Evolutionary conservation across 768 basidiomycete species (phyloP).

Genomic region (Galerina sulciceps): DNA sequence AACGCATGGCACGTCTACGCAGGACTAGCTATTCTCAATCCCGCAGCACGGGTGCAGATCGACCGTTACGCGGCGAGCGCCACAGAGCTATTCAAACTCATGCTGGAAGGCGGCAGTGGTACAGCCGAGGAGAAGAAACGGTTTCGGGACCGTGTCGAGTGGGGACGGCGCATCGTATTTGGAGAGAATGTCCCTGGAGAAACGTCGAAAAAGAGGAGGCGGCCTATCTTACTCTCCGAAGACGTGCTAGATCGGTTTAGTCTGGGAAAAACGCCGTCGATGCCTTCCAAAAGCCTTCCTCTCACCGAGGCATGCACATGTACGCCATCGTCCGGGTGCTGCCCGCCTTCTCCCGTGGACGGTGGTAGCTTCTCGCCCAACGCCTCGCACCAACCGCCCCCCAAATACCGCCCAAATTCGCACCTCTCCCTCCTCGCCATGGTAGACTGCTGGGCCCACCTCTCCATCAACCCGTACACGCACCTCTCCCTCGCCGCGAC

Average conservation of each 20-base stretch:
- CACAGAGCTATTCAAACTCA: constrained; percentile 93
- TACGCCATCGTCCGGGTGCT: constrained; percentile 10
- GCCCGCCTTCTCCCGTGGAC: constrained; percentile 11
- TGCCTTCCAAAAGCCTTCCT: not conserved
- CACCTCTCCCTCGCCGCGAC: constrained; percentile 95
- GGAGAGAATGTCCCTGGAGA: constrained; percentile 32
- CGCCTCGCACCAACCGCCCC: constrained; percentile 37
- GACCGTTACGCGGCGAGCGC: constrained; percentile 87
- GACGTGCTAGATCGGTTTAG: constrained; percentile 89
- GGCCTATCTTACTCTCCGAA: constrained; percentile 83
- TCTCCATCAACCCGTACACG: constrained; percentile 85
- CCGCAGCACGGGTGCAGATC: constrained; percentile 85
- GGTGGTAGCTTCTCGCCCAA: constrained; percentile 4
- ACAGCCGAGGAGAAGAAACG: constrained; percentile 41
- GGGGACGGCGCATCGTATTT: constrained; percentile 80
- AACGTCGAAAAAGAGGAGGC: constrained; percentile 26
- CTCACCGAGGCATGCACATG: constrained; percentile 7
- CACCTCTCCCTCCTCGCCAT: constrained; percentile 95
- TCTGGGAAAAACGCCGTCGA: constrained; percentile 52
- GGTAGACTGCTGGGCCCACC: constrained; percentile 96
- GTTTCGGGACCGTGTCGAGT: constrained; percentile 74
- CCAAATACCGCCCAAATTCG: constrained; percentile 69
- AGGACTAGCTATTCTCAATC: constrained; percentile 97
- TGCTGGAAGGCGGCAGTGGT: constrained; percentile 66
- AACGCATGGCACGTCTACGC: constrained; percentile 99